These are phyloP conservation scores for Linum lewisii DNA, from an alignment of 345 rosid genomes.

Conservation along the genomic window DNA sequence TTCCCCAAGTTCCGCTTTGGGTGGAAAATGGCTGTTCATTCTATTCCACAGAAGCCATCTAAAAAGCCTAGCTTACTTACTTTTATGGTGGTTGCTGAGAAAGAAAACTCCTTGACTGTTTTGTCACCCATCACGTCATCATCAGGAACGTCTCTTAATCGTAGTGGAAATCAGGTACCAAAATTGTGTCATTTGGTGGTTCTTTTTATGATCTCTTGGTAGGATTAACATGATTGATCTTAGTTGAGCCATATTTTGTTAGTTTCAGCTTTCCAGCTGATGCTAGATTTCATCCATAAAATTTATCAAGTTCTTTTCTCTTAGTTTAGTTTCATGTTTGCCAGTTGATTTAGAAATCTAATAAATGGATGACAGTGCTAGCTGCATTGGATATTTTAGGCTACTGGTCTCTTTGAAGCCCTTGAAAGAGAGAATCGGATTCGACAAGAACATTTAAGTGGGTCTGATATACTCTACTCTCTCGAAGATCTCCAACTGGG, in stretches of 20 bases:
- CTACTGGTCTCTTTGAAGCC: constrained; percentile 59
- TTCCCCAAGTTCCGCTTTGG: constrained; percentile 80
- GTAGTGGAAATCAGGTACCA: constrained; percentile 49
- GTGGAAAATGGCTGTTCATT: constrained; percentile 61
- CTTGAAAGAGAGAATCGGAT: constrained; percentile 60
- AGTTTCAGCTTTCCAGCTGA: too few species aligned
- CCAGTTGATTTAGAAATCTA: constrained; percentile 7
- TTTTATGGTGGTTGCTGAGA: constrained; percentile 70
- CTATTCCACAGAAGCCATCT: constrained; percentile 41
- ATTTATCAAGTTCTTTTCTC: not conserved
- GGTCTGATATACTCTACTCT: constrained; percentile 56
- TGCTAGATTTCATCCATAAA: not conserved
- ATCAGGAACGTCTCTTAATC: constrained; percentile 28
- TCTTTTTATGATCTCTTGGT: not conserved
- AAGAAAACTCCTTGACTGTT: constrained; percentile 35
- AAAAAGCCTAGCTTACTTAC: constrained; percentile 47
- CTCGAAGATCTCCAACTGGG: constrained; percentile 73
- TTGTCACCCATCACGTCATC: constrained; percentile 42
- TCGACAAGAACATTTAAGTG: constrained; percentile 52
- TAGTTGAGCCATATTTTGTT: too few species aligned
- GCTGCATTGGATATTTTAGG: constrained; percentile 35
- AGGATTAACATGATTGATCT: too few species aligned
- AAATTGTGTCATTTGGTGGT: not conserved
- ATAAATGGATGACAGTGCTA: constrained; percentile 12
- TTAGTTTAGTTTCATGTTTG: constrained; percentile 5